Conservation (phyloP, 1,284 basidiomycete species). For the Ganoderma meredithae region DNA sequence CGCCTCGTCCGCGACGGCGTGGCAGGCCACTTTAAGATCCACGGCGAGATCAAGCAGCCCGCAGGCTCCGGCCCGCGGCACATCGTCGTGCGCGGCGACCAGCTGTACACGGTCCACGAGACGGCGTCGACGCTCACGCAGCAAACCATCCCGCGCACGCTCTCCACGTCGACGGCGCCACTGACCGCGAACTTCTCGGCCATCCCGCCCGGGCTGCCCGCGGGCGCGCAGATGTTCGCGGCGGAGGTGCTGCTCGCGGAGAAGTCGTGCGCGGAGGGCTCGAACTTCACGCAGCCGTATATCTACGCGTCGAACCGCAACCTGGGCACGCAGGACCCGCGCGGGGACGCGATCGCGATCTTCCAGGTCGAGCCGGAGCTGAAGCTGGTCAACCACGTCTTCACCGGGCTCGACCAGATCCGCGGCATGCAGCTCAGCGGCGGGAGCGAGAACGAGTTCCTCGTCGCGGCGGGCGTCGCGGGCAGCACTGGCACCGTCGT, state of each 20-base stretch:
- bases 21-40: slow-evolving; percentile 57
- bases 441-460: slow-evolving; percentile 53
- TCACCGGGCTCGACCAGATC: slow-evolving; percentile 67
- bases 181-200: slow-evolving; percentile 62
- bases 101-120: slow-evolving; percentile 71
- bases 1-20: slow-evolving; percentile 51
- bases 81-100: slow-evolving; percentile 59
- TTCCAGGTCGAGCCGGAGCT: slow-evolving; percentile 39
- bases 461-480: slow-evolving; percentile 61
- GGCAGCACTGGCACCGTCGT: slow-evolving; percentile 63
- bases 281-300: slow-evolving; percentile 42
- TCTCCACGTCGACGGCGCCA: slow-evolving; percentile 46
- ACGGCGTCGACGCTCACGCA: slow-evolving; percentile 67
- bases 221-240: slow-evolving; percentile 57
- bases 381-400: slow-evolving; percentile 58
- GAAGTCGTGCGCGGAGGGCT: slow-evolving; percentile 24
- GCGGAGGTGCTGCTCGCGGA: slow-evolving; percentile 53
- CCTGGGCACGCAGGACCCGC: slow-evolving; percentile 41
- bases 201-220: slow-evolving; percentile 58
- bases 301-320: slow-evolving; percentile 51
- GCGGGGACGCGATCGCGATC: slow-evolving; percentile 48
- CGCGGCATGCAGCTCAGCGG: slow-evolving; percentile 69
- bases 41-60: slow-evolving; percentile 69
- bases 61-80: slow-evolving; percentile 72
- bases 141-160: slow-evolving; percentile 61